Base-by-base conservation (phyloP, 768 basidiomycete genomes). In the Mycena rosella region DNA sequence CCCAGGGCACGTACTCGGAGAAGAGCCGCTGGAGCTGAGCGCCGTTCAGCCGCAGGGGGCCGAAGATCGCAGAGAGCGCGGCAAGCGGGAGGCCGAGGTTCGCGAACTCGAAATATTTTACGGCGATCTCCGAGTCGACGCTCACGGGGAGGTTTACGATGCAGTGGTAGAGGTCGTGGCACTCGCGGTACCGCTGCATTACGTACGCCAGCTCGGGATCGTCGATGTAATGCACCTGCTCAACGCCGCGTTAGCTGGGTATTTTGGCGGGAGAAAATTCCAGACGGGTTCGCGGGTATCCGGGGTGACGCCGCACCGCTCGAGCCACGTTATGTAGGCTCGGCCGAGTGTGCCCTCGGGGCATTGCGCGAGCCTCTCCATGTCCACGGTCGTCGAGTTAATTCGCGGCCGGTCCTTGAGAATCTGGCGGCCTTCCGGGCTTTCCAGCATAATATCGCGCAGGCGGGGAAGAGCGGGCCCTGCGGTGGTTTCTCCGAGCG, bases 171-270 rank as follows among this genome's bases (percentile, higher is more conserved):
- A 99, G 92, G 80, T 99, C 97, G 79, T 99, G 98, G 70, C 93
- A 97, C 81, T 99, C 96, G 27, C 97, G 91, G 78, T 99, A 99
- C 56, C 97, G 91, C 72, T 96, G 95, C 93, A 99, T 95, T 61
- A 99, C 94, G 78, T 98, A 99, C 27, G 98, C 98, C 14, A 98
- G 87, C 74, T 98, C 96, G 2, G 96, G 96, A 74, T 98, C 95
- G 75, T 93, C 88, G 63, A 99, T 91, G 75, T 98, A 99, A 71
- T 91, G 94, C 8, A 98, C 96, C 96, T 98, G 74, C 13, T 20
- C 26, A 32, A 5, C 60, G 36, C 11, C 15, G 10, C 5, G 20
- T 49, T 24, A 32, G 51, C 45, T n/a, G 15, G 26, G 8, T 24
- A 18, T 11, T 40, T 40, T n/a, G 24, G 9, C 5, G 40, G 40